These are phyloP conservation scores for Vigna trinervia DNA, from an alignment of 306 rosid species.

Conservation along the genomic window DNA sequence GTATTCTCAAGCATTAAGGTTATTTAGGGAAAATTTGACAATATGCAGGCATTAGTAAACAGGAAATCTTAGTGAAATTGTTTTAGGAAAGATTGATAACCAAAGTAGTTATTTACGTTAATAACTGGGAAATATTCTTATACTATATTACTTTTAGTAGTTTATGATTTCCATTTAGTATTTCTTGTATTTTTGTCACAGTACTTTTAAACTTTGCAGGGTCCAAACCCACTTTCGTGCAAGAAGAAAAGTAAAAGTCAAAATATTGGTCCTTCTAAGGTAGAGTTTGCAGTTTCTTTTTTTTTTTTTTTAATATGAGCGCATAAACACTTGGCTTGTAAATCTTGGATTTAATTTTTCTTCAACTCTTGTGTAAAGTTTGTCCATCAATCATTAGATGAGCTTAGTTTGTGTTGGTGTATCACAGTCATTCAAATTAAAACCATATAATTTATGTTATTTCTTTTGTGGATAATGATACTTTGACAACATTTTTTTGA, in stretches of 20 bases:
- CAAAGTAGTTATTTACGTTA: not conserved
- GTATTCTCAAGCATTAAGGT: too few species aligned
- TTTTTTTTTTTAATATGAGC: not conserved
- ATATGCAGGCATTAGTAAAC: too few species aligned
- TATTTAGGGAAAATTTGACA: too few species aligned
- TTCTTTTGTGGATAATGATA: too few species aligned
- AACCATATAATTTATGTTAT: not conserved
- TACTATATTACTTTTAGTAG: slow-evolving; percentile 1
- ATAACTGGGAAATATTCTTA: not conserved
- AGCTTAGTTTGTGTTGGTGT: not conserved
- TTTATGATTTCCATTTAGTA: not conserved
- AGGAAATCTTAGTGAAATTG: not conserved
- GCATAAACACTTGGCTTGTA: not conserved
- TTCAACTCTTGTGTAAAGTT: not conserved
- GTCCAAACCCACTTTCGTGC: slow-evolving; percentile 92
- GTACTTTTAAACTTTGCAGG: slow-evolving; percentile 57
- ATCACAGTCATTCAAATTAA: not conserved
- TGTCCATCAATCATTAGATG: slow-evolving; percentile 1
- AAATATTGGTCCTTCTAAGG: slow-evolving; percentile 43
- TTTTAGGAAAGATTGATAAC: not conserved
- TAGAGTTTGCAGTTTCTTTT: slow-evolving; percentile 40
- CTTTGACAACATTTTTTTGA: too few species aligned
- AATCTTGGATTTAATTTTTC: slow-evolving; percentile 4
- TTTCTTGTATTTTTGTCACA: slow-evolving; percentile 10
- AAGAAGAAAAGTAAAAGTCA: slow-evolving; percentile 68